Percentiles rank a stretch among this genome's conserved stretches.
Evolutionary conservation across 177 flowering plant genomes (phyloP).

Genomic region (Tripterygium wilfordii): DNA sequence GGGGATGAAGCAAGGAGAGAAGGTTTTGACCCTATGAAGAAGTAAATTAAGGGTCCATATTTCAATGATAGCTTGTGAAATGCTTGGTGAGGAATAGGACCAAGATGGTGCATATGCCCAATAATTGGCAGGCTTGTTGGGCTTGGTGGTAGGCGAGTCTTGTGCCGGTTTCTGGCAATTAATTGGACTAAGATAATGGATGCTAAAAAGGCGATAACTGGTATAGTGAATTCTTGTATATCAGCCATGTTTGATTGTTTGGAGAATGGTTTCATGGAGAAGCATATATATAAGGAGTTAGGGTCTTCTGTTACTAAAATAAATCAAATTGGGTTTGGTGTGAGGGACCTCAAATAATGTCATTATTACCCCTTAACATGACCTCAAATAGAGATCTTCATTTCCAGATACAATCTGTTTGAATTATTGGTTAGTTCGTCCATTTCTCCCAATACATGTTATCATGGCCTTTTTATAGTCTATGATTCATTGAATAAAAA

Average conservation of each 20-base stretch:
- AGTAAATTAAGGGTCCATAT: constrained; percentile 3
- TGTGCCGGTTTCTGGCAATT: not conserved
- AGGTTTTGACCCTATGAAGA: constrained; percentile 2
- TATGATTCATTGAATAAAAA: not conserved
- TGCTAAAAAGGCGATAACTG: not conserved
- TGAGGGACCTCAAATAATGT: not conserved
- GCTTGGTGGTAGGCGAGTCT: constrained; percentile 2
- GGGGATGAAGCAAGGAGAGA: constrained; percentile 1
- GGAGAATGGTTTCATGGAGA: not conserved
- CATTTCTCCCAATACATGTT: not conserved
- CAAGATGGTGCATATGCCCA: constrained; percentile 1
- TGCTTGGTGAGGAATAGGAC: constrained; percentile 3
- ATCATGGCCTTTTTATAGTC: not conserved
- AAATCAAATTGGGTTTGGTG: not conserved
- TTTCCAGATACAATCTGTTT: not conserved
- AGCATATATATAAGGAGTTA: not conserved
- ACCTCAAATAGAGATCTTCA: not conserved
- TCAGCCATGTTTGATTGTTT: not conserved
- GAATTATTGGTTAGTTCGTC: not conserved
- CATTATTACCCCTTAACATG: not conserved
- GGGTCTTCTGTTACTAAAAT: no score
- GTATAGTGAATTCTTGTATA: not conserved
- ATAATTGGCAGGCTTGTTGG: constrained; percentile 1
- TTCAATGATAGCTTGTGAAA: constrained; percentile 1
- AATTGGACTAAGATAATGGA: not conserved